Percentiles rank a stretch among this genome's conserved stretches.
These are phyloP conservation scores for Aspergillus novofumigatus DNA, from an alignment of 2,329 filamentous ascomycete species.

Conservation along the genomic window DNA sequence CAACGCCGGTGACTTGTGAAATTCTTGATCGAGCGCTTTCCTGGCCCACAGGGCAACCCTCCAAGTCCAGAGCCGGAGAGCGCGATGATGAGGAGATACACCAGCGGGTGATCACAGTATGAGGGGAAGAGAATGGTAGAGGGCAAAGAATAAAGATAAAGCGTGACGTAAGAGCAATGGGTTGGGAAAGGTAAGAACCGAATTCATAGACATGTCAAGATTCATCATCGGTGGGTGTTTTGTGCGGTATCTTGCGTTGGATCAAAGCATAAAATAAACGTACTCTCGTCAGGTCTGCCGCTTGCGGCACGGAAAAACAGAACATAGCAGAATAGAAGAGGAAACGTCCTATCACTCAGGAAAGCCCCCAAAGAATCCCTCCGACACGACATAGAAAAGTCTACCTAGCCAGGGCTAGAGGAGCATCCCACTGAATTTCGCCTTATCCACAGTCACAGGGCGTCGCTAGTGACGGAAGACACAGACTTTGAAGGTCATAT, in stretches of 20 bases:
- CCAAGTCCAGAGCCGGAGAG: not conserved
- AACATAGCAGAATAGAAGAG: constrained; percentile 2
- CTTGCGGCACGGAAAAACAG: constrained; percentile 14
- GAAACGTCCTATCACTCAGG: constrained; percentile 11
- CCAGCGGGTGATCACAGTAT: not conserved
- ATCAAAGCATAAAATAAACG: constrained; percentile 29
- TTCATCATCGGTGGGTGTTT: constrained; percentile 34
- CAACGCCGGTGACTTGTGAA: not conserved
- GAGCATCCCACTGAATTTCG: constrained; percentile 6
- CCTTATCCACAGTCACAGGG: constrained; percentile 12
- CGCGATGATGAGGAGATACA: not conserved
- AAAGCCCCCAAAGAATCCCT: constrained; percentile 11
- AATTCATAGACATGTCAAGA: constrained; percentile 18
- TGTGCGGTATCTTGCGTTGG: constrained; percentile 35
- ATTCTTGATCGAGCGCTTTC: not conserved
- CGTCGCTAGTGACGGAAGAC: constrained; percentile 10
- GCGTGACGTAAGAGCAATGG: constrained; percentile 1
- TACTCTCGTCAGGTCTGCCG: constrained; percentile 22
- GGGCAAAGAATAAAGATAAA: constrained; percentile 4
- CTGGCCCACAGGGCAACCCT: not conserved
- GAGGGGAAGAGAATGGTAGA: constrained; percentile 1
- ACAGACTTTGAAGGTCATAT: constrained; percentile 12
- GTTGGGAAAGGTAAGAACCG: constrained; percentile 3
- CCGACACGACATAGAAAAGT: constrained; percentile 11
- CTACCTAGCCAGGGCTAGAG: constrained; percentile 1